Evolutionary conservation across 169 alveolate genomes (phyloP), one percentile per base, ranked within the genome.

Genomic region (Cryptosporidium felis): DNA sequence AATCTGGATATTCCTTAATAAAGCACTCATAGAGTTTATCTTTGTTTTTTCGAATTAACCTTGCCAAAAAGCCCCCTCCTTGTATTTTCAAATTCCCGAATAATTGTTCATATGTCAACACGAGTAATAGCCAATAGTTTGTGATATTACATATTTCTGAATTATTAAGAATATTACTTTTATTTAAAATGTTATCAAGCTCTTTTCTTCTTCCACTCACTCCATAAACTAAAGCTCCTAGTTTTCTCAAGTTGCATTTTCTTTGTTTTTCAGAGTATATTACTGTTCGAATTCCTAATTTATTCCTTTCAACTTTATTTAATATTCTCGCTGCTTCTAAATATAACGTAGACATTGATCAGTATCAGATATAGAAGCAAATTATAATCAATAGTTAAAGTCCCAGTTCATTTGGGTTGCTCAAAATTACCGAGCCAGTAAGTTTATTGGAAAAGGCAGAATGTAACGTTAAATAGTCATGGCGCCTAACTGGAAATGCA

Each of bases 51-150:
- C 85, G 85, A 34, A 74, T 45, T 16, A 74, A 36, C 1, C 67
- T 49, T 18, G 85, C 67, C 26, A 74, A 14, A 38, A 67, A 3
- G 9, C 85, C 85, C 16, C 85, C 85, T 18, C 85, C 85, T 53
- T 74, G 85, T 10, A 74, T 53, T 18, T 49, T 74, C 30, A 53
- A 26, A 26, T 36, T 74, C 36, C 85, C 85, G 41, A 34, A 74
- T 23, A 74, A 16, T 53, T 53, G 67, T 32, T 74, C 85, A 53
- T 74, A 74, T 0, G 58, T 49, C 16, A 74, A 40, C 14, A 74
- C 67, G 6, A 34, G 12, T 40, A 74, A 53, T n/a, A 74, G 56
- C 67, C 85, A 53, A 38, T 34, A 30, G 34, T 74, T 74, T 30
- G 67, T 18, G 26, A 74, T 34, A 21, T 74, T 32, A 18, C 42